These are phyloP conservation scores for Mortierella sp. DNA, from an alignment of 371 early-diverging fungal genomes.

Conservation along the genomic window DNA sequence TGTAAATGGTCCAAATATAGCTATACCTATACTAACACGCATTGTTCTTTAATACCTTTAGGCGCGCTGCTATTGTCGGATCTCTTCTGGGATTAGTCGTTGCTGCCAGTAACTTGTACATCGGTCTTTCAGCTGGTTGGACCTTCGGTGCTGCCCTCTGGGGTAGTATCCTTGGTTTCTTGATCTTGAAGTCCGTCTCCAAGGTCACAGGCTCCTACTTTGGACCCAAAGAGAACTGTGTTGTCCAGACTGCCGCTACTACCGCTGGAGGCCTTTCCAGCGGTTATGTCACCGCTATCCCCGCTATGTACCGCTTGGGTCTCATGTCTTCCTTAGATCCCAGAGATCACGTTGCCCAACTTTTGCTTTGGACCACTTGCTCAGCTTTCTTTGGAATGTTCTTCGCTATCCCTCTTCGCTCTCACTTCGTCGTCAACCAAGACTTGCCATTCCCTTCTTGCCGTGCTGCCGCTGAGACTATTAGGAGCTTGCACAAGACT, in stretches of 20 bases:
- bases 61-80: constrained; percentile 59
- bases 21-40: constrained; percentile 58
- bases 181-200: constrained; percentile 73
- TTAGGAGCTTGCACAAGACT: constrained; percentile 69
- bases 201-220: constrained; percentile 68
- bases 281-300: constrained; percentile 77
- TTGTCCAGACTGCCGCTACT: constrained; percentile 78
- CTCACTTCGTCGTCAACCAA: constrained; percentile 78
- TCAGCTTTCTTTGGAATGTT: constrained; percentile 81
- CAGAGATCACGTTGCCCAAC: constrained; percentile 63
- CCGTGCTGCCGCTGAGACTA: constrained; percentile 78
- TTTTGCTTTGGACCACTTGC: constrained; percentile 69
- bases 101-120: constrained; percentile 64
- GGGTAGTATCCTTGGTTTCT: constrained; percentile 79
- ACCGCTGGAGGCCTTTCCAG: constrained; percentile 78
- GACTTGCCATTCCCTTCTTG: constrained; percentile 80
- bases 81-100: constrained; percentile 52
- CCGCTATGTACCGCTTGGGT: constrained; percentile 79
- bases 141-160: constrained; percentile 69
- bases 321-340: constrained; percentile 60
- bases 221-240: constrained; percentile 78
- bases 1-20: constrained; percentile 65
- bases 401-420: constrained; percentile 81
- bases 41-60: constrained; percentile 66
- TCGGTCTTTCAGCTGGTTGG: constrained; percentile 65